phyloP scores from a whole-genome alignment of 768 basidiomycete genomes.

The Chlorophyllum brunneum region DNA sequence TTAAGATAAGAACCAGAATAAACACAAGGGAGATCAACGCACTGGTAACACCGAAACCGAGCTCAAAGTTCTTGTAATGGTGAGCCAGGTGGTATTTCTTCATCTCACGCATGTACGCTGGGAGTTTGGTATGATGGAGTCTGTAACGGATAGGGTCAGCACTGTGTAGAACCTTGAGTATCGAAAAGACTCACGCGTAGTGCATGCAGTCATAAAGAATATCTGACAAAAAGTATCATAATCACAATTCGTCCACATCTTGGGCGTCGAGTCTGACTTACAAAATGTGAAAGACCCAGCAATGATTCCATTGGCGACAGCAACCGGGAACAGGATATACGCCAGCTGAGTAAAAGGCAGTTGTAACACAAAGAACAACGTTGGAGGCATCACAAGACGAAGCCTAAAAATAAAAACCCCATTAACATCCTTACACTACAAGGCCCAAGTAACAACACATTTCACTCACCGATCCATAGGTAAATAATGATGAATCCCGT shows the following conservation, averaged over 20 bases:
- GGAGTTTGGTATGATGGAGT: constrained; percentile 83
- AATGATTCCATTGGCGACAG: constrained; percentile 90
- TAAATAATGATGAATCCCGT: constrained; percentile 96
- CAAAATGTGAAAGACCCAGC: constrained; percentile 78
- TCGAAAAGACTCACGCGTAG: constrained; percentile 63
- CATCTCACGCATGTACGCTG: constrained; percentile 84
- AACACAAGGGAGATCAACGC: constrained; percentile 20
- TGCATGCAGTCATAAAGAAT: constrained; percentile 89
- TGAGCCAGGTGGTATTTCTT: constrained; percentile 98
- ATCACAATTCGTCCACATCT: background rate
- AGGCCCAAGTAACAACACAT: background rate
- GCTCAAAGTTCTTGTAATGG: constrained; percentile 97
- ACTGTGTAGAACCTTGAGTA: constrained; percentile 2
- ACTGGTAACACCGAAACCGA: constrained; percentile 97
- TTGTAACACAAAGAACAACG: constrained; percentile 72
- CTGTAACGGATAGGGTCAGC: constrained; percentile 27
- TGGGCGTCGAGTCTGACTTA: constrained; percentile 29
- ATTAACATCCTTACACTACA: constrained; percentile 1
- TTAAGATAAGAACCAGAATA: background rate
- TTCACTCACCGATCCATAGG: constrained; percentile 84
- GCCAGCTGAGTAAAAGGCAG: constrained; percentile 86
- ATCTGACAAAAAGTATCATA: constrained; percentile 37
- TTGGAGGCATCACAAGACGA: constrained; percentile 96
- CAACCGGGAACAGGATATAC: constrained; percentile 73
- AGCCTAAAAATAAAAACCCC: constrained; percentile 39